A percentile compares a stretch with the other conserved stretches of the same genome.
Evolutionary conservation across 306 rosid genomes (phyloP).

Genomic region (Lagenaria siceraria): DNA sequence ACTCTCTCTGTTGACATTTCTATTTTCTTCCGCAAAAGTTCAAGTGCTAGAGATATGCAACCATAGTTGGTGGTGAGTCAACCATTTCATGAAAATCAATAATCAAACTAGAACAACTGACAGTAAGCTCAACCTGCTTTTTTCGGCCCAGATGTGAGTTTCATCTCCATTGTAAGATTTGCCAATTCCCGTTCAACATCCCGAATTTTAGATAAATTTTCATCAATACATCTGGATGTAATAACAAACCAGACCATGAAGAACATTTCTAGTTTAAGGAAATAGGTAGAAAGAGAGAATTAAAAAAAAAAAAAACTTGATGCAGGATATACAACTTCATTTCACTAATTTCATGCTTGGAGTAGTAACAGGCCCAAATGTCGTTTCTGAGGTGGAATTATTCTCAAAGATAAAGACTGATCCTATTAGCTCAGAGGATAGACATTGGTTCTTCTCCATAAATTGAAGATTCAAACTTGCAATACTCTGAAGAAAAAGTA

Average conservation of each 20-base stretch:
- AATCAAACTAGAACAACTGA: conserved; percentile 10
- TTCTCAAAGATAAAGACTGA: neutral
- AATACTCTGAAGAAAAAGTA: neutral
- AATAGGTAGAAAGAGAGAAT: neutral
- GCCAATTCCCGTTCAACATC: conserved; percentile 83
- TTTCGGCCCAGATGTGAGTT: conserved; percentile 90
- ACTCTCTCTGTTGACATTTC: conserved; percentile 65
- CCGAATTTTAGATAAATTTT: conserved; percentile 83
- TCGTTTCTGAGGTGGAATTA: neutral
- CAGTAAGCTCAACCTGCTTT: conserved; percentile 60
- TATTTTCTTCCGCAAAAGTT: conserved; percentile 81
- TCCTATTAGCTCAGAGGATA: neutral
- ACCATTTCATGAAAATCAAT: conserved; percentile 17
- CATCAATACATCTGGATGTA: conserved; percentile 58
- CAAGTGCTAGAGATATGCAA: conserved; percentile 57
- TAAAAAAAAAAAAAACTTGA: neutral
- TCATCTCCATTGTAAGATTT: conserved; percentile 72
- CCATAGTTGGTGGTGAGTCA: conserved; percentile 6
- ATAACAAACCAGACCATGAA: neutral
- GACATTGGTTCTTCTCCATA: neutral
- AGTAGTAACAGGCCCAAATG: neutral
- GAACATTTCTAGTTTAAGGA: neutral
- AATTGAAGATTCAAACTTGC: neutral
- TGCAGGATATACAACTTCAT: neutral
- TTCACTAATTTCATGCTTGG: neutral